Conservation (phyloP, 345 rosid genomes). For the Fremontodendron californicum region DNA sequence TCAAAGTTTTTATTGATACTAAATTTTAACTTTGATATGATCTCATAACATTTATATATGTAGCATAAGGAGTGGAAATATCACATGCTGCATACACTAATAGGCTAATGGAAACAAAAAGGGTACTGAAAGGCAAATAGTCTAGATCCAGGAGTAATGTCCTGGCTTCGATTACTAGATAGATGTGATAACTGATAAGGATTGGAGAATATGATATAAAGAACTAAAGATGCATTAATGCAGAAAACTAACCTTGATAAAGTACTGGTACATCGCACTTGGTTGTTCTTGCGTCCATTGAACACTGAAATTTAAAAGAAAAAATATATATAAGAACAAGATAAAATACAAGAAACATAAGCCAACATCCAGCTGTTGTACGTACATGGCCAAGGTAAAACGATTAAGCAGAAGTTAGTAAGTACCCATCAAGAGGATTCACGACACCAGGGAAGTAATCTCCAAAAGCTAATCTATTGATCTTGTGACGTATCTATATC, state of each 20-base stretch:
- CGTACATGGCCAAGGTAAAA: slow-evolving; percentile 1
- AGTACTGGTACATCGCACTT: slow-evolving; percentile 86
- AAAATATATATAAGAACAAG: slow-evolving; percentile 39
- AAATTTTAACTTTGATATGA: neutral
- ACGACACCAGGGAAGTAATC: slow-evolving; percentile 87
- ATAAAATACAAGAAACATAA: neutral
- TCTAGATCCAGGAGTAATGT: neutral
- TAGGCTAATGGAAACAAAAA: too few species aligned
- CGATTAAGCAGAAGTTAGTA: neutral
- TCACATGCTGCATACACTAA: neutral
- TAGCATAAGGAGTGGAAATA: neutral
- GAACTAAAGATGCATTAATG: slow-evolving; percentile 21
- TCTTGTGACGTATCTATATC: slow-evolving; percentile 80
- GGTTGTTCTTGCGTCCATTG: slow-evolving; percentile 73
- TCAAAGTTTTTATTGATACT: neutral
- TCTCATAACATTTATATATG: neutral
- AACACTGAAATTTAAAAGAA: slow-evolving; percentile 38
- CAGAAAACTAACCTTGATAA: slow-evolving; percentile 64
- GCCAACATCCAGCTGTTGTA: slow-evolving; percentile 26
- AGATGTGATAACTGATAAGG: neutral
- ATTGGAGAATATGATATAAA: neutral
- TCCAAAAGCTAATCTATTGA: slow-evolving; percentile 79
- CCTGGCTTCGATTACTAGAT: neutral
- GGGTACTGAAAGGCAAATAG: neutral
- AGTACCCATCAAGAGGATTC: slow-evolving; percentile 94